Evolutionary conservation across 441 rosid species (phyloP), one percentile per base, ranked within the genome.

Genomic region (Gossypium trilobum): DNA sequence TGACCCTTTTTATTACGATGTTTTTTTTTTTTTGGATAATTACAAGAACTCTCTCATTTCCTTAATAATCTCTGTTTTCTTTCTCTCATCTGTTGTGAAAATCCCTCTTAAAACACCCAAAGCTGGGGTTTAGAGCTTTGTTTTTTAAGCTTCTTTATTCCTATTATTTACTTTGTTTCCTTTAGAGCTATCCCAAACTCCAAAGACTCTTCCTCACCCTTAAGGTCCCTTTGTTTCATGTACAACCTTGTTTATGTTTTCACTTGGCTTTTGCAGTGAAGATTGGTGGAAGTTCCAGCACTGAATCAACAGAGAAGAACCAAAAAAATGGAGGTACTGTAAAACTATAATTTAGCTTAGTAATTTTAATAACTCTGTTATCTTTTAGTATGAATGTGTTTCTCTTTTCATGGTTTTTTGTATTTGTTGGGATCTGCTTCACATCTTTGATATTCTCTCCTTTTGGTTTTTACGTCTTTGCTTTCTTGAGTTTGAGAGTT

Each of bases 381-480:
- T 60, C 39, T 50, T 31, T 11, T 6, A 1, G 39, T 33, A 33
- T 33, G 39, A 6, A 42, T 62, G 48, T 66, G 27, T 14, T 29
- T 44, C 16, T 22, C 17, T 0, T 23, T 27, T 29, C 10, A 33
- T 44, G 20, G 50, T 70, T 10, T 42, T 68, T 33, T 69, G 13
- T 72, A 19, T 73, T 57, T 76, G 72, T 61, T 80, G 71, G 84
- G 88, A 81, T 85, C 88, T 86, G 84, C 52, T 74, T 65, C 42
- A 76, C 82, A 71, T 79, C 78, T 65, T 73, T 80, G 19, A 56
- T 79, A 73, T 74, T 85, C 82, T 73, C 60, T 74, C 48, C 22
- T 78, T 85, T 76, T 78, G 80, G 72, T 75, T 78, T 77, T 75
- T 68, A 73, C 79, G 11, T 55, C 2, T 60, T 61, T 65, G 5